These are phyloP conservation scores for Stachybotrys chlorohalonatus DNA, from an alignment of 2,329 filamentous ascomycete genomes.

Conservation along the genomic window DNA sequence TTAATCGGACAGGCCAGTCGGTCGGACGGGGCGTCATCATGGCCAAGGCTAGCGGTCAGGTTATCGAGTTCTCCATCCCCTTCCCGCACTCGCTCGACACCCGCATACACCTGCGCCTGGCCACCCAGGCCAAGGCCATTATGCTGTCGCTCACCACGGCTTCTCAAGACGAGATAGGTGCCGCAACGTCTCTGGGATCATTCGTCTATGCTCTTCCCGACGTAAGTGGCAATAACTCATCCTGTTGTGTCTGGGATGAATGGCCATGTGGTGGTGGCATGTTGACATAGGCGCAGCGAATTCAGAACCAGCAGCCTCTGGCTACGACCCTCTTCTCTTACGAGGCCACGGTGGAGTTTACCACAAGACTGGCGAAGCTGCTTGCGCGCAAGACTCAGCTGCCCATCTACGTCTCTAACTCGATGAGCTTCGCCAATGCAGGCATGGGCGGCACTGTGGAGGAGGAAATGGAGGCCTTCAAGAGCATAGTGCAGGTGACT, in stretches of 20 bases:
- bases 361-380: conserved; percentile 74
- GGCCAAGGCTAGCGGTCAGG: conserved; percentile 9
- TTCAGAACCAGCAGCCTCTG: conserved; percentile 52
- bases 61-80: conserved; percentile 44
- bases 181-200: conserved; percentile 60
- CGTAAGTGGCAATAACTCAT: conserved; percentile 39
- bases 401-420: conserved; percentile 87
- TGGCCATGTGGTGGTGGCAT: conserved; percentile 3
- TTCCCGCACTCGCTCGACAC: conserved; percentile 53
- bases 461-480: conserved; percentile 89
- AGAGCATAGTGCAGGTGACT: conserved; percentile 62
- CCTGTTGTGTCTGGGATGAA: background rate
- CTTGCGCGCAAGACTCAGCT: conserved; percentile 62
- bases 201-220: conserved; percentile 93
- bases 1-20: too few relatives aligned
- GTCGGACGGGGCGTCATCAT: conserved; percentile 6
- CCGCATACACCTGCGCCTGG: conserved; percentile 51
- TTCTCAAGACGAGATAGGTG: conserved; percentile 39
- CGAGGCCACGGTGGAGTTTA: conserved; percentile 74
- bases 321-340: conserved; percentile 72
- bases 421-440: conserved; percentile 64
- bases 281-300: conserved; percentile 26
- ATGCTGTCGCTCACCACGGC: conserved; percentile 54
- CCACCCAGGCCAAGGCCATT: conserved; percentile 46
- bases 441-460: conserved; percentile 75